These are phyloP conservation scores for Colletotrichum musae DNA, from an alignment of 2,329 filamentous ascomycete genomes.

Conservation along the genomic window DNA sequence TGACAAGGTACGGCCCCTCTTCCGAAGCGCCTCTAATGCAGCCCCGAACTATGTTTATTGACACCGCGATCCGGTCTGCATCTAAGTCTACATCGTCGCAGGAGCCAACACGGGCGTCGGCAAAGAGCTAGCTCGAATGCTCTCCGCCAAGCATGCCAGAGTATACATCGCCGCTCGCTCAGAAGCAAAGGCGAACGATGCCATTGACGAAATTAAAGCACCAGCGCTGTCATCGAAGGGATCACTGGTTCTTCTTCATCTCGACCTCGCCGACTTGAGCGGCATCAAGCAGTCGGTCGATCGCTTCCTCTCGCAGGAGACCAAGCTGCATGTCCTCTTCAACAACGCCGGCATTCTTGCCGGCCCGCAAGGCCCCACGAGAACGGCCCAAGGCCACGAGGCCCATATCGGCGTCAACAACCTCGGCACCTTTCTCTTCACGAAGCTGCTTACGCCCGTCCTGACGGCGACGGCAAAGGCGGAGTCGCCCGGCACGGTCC, in stretches of 20 bases:
- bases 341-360: constrained; percentile 62
- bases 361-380: constrained; percentile 52
- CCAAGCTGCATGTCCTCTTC: constrained; percentile 55
- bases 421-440: constrained; percentile 55
- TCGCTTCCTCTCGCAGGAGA: constrained; percentile 47
- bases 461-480: constrained; percentile 49
- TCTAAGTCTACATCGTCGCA: constrained; percentile 65
- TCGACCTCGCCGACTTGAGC: constrained; percentile 59
- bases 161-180: constrained; percentile 70
- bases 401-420: constrained; percentile 58
- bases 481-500: constrained; percentile 47
- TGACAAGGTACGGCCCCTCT: background rate
- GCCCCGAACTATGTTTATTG: background rate
- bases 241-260: constrained; percentile 56
- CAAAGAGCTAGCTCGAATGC: constrained; percentile 64
- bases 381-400: constrained; percentile 57
- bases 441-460: constrained; percentile 53
- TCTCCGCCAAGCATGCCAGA: constrained; percentile 67
- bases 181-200: constrained; percentile 56
- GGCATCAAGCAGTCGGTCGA: constrained; percentile 50
- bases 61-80: background rate
- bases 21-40: background rate
- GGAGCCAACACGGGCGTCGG: constrained; percentile 60
- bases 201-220: constrained; percentile 59
- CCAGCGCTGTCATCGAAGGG: constrained; percentile 53